Evolutionary conservation across 345 rosid genomes (phyloP), one percentile per base, ranked within the genome.

Genomic region (Euphorbia peplus): DNA sequence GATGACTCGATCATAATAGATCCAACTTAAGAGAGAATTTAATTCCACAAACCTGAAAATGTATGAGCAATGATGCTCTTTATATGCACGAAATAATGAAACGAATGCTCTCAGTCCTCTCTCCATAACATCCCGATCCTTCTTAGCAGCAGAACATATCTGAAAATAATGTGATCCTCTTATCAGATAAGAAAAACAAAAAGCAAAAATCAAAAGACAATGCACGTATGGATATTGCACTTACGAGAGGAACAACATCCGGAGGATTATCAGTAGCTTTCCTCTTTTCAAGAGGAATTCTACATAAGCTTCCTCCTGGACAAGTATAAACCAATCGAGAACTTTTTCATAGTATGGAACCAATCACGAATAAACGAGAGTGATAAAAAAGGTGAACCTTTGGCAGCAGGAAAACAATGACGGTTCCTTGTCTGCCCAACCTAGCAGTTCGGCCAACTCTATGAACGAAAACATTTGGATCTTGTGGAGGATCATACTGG

Each of bases 401-500:
- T 29, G 92, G 93, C 30, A 85, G 71, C 58, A 95, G 81, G 70
- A 91, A 86, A 55, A 86, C 88, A 42, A 90, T 77, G 18, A 93
- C 82, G 66, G 65, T 83, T 70, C 99, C 98, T 81, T 90, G 82
- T 79, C 85, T 84, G 64, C 98, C 97, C 81, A 91, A 61, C 50
- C 96, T 83, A 80, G 98, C 99, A 79, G 96, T 87, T 80, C 96
- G 84, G 15, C 98, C 99, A 10, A 87, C 98, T 66, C 99, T 85
- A 71, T 95, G 99, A 74, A 85, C 52, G 80, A 95, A 95, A 72
- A 90, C 90, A 78, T 84, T 87, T 52, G 97, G 93, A 83, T 91
- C 93, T 76, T 95, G 96, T 30, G 97, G 97, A 48, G 98, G 97
- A 69, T 95, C 98, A 78, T 84, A 91, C 96, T 91, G 86, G 82